phyloP scores from a whole-genome alignment of 2,329 filamentous ascomycete genomes.

The Coniochaeta sp. region DNA sequence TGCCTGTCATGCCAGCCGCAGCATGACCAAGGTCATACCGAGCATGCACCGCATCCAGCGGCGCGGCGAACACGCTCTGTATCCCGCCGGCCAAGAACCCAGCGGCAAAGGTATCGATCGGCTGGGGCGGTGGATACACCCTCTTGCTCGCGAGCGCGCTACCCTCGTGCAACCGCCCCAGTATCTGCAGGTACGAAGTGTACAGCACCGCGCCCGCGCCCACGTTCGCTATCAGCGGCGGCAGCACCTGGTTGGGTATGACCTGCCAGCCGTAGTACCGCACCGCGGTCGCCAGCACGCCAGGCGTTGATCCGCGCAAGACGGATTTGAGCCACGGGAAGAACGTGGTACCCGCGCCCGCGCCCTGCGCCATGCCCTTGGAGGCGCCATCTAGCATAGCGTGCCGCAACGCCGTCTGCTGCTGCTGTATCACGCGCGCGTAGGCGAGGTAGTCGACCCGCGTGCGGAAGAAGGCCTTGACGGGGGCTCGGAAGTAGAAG shows the following conservation, averaged over 20 bases:
- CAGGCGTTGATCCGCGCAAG: slow-evolving; percentile 60
- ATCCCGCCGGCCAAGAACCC: slow-evolving; percentile 62
- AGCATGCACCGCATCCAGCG: slow-evolving; percentile 68
- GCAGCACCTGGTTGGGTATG: slow-evolving; percentile 69
- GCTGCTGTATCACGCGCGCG: slow-evolving; percentile 44
- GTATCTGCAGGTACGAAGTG: slow-evolving; percentile 65
- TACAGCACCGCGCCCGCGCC: slow-evolving; percentile 69
- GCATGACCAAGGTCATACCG: slow-evolving; percentile 47
- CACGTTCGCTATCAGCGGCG: slow-evolving; percentile 67
- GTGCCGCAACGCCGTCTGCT: slow-evolving; percentile 26
- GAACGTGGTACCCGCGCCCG: too few relatives aligned
- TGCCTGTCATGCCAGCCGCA: slow-evolving; percentile 27
- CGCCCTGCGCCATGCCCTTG: neutral
- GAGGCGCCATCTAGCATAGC: slow-evolving; percentile 5
- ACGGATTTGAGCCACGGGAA: slow-evolving; percentile 35
- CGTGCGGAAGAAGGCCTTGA: slow-evolving; percentile 88
- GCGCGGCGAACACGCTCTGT: slow-evolving; percentile 66
- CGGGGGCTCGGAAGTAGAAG: slow-evolving; percentile 87
- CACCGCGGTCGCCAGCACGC: slow-evolving; percentile 61
- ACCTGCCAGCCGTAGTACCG: slow-evolving; percentile 66
- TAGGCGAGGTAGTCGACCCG: slow-evolving; percentile 74
- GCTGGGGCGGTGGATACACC: slow-evolving; percentile 62
- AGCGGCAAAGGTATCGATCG: slow-evolving; percentile 58
- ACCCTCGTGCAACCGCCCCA: slow-evolving; percentile 60
- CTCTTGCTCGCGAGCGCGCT: slow-evolving; percentile 49